A percentile compares a stretch with the other conserved stretches of the same genome.
phyloP scores from a whole-genome alignment of 441 rosid species.

The Breynia disticha region DNA sequence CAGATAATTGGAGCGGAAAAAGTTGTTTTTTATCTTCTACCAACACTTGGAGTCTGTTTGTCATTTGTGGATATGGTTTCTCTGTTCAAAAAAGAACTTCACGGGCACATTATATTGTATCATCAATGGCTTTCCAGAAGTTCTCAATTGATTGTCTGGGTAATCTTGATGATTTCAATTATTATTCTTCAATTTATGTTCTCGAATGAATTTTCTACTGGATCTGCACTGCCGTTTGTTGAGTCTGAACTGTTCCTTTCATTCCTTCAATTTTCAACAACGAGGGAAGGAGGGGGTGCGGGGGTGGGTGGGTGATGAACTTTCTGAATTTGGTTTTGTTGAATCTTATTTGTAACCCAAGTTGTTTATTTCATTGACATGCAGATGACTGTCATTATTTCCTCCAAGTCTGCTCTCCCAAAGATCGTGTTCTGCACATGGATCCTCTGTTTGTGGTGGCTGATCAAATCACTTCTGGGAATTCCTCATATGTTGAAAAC shows the following conservation, averaged over 20 bases:
- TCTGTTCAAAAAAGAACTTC: conserved; percentile 32
- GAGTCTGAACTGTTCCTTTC: not conserved
- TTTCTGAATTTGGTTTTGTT: not conserved
- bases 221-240: not conserved
- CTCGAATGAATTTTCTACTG: not conserved
- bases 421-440: conserved; percentile 29
- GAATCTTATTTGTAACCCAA: conserved; percentile 5
- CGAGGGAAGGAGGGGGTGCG: too few relatives aligned
- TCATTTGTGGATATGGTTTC: conserved; percentile 47
- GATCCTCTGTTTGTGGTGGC: conserved; percentile 71
- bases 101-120: conserved; percentile 31
- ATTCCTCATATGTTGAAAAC: conserved; percentile 36
- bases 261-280: not conserved
- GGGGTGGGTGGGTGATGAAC: too few relatives aligned
- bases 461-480: conserved; percentile 38
- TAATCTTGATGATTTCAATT: conserved; percentile 25
- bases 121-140: conserved; percentile 45
- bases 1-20: conserved; percentile 45
- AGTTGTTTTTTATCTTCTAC: conserved; percentile 35
- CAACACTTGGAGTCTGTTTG: conserved; percentile 53
- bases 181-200: not conserved
- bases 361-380: conserved; percentile 14
- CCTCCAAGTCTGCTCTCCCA: conserved; percentile 29
- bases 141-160: conserved; percentile 61
- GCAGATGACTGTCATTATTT: conserved; percentile 38